Evolutionary conservation across 2,329 filamentous ascomycete genomes (phyloP).

Genomic region (Venturia nashicola): DNA sequence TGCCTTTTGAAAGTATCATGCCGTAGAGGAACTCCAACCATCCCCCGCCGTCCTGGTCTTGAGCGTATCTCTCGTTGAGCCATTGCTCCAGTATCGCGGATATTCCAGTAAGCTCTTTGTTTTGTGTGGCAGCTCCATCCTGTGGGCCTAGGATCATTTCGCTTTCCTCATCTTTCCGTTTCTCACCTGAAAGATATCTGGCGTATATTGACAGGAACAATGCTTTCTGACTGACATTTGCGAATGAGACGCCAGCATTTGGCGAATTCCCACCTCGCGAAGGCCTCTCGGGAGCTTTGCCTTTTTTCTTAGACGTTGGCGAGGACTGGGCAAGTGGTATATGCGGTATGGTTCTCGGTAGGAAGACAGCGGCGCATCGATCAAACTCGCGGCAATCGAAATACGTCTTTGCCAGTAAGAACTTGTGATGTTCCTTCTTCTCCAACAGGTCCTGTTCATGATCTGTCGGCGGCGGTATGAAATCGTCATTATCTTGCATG

Average conservation of each 20-base stretch:
- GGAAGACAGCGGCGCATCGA: slow-evolving; percentile 78
- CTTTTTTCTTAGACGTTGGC: slow-evolving; percentile 36
- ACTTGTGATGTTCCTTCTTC: slow-evolving; percentile 66
- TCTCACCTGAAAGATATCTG: slow-evolving; percentile 86
- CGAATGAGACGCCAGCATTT: slow-evolving; percentile 23
- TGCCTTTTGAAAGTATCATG: slow-evolving; percentile 77
- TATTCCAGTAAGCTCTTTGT: slow-evolving; percentile 71
- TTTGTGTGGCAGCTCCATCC: slow-evolving; percentile 71
- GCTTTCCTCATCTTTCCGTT: slow-evolving; percentile 88
- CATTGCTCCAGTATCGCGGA: slow-evolving; percentile 67
- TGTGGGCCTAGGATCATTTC: slow-evolving; percentile 95
- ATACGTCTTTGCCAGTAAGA: slow-evolving; percentile 81
- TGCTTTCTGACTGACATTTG: slow-evolving; percentile 70
- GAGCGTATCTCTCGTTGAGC: slow-evolving; percentile 53
- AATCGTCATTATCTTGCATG: slow-evolving; percentile 25
- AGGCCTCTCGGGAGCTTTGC: slow-evolving; percentile 37
- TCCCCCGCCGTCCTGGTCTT: slow-evolving; percentile 60
- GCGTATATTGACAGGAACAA: slow-evolving; percentile 87
- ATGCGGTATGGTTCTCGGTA: slow-evolving; percentile 64
- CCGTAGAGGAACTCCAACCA: slow-evolving; percentile 93
- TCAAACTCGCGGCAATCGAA: slow-evolving; percentile 95
- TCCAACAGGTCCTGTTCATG: slow-evolving; percentile 65
- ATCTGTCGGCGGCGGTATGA: slow-evolving; percentile 39
- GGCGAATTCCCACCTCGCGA: slow-evolving; percentile 15
- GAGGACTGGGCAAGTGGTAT: slow-evolving; percentile 19